Evolutionary conservation across 331 rosid genomes (phyloP).

Genomic region (Prunus yedoensis): DNA sequence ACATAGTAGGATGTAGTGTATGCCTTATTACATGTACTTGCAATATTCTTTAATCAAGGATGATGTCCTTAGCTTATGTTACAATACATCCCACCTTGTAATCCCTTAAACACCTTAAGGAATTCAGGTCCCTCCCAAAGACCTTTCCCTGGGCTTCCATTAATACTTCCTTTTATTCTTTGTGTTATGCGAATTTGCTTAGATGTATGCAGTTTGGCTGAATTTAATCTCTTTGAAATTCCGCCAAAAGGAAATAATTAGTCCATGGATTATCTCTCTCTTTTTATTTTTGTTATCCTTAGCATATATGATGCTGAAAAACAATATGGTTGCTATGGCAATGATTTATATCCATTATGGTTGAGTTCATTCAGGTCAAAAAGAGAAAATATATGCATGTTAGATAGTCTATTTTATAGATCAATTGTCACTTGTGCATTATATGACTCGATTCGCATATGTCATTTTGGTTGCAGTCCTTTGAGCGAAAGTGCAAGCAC

Average conservation of each 20-base stretch:
- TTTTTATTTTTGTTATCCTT: not conserved
- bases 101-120: not conserved
- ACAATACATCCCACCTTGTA: not conserved
- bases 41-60: not conserved
- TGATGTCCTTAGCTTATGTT: not conserved
- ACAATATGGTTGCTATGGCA: not conserved
- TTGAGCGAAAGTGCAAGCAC: slow-evolving; percentile 76
- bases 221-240: not conserved
- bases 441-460: not conserved
- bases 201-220: not conserved
- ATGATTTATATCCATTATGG: not conserved
- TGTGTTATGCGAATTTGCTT: not conserved
- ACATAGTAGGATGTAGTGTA: not conserved
- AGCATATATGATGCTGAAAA: not conserved
- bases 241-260: not conserved
- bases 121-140: not conserved
- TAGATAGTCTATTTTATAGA: not conserved
- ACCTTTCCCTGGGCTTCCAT: not conserved
- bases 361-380: not conserved
- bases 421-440: not conserved
- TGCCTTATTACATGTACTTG: not conserved
- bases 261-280: not conserved
- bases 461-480: slow-evolving; percentile 53
- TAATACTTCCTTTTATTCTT: not conserved
- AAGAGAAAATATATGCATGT: not conserved